Base-by-base conservation (phyloP, 2,329 filamentous ascomycete species). In the Plectosphaerella cucumerina region DNA sequence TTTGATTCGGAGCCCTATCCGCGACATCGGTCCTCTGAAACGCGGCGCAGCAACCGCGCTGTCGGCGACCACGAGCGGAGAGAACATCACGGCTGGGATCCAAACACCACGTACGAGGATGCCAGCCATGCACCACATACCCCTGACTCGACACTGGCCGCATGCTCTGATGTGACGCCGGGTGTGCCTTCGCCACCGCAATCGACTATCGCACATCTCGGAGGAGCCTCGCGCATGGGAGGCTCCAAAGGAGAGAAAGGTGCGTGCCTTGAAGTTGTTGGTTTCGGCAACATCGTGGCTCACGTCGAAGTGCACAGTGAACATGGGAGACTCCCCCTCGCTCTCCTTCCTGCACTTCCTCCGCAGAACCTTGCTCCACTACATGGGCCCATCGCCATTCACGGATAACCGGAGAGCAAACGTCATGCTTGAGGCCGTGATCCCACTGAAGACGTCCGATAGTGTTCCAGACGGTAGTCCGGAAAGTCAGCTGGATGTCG, bases 301-400 rank as follows among this genome's bases (percentile, higher is more conserved):
- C 6, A 37, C 35, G 3, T 17, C 35, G 9, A 18, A 8, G 35
- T 6, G n/a, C 14, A 11, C 41, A 78, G 72, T 78, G 0, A 78
- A 73, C 47, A 68, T 78, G 45, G 72, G 75, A n/a, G 67, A 72
- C n/a, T 74, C 72, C 10, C 75, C 76, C 1, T 74, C 76, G 0
- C 63, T 84, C 14, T 82, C 80, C 0, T 83, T 83, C 51, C 62
- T 83, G 1, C 77, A 82, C 51, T 70, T 81, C 34, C 66, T 81
- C 14, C 70, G 77, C 14, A 67, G 74, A 12, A 70, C 69, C 3
- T 59, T 75, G 55, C 71, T 72, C 10, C 72, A 74, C 31, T 71
- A 79, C 52, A 77, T 80, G 50, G 78, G 78, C 0, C 76, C 77
- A 1, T 80, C 77, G 0, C 69, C 72, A 15, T 82, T 81, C 58